A percentile compares a stretch with the other conserved stretches of the same genome.
Conservation (phyloP, 164 flowering plant genomes). For the Pachysandra terminalis region DNA sequence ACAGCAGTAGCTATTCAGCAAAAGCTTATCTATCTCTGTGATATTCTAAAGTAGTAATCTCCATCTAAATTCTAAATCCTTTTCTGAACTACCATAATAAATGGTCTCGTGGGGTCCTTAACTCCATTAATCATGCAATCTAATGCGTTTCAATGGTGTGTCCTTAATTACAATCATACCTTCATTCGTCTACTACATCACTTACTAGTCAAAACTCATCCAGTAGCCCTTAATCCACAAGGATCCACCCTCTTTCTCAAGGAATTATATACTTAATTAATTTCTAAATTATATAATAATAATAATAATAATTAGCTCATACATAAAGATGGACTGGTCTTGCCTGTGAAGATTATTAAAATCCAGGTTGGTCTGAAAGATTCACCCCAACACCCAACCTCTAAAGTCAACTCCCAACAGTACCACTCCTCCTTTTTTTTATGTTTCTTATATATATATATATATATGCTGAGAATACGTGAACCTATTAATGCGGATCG, state of each 20-base stretch:
- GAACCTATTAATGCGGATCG: slow-evolving; percentile 57
- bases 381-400: slow-evolving; percentile 28
- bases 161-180: too few species aligned
- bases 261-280: too few species aligned
- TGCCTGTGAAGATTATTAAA: slow-evolving; percentile 7
- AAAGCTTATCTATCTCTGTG: background rate
- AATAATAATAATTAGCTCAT: too few species aligned
- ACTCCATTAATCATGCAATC: background rate
- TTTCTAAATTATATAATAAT: too few species aligned
- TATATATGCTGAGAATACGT: slow-evolving; percentile 38
- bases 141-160: background rate
- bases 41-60: background rate
- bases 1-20: background rate
- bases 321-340: background rate
- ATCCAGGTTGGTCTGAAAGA: slow-evolving; percentile 17
- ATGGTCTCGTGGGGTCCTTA: background rate
- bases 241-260: too few species aligned
- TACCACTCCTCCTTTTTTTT: slow-evolving; percentile 2
- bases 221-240: too few species aligned
- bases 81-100: background rate
- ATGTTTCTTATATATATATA: too few species aligned
- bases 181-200: background rate
- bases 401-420: slow-evolving; percentile 49
- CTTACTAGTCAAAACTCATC: background rate
- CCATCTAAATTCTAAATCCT: background rate